Base-by-base conservation (phyloP, 2,329 filamentous ascomycete species). In the Colletotrichum incanum region DNA sequence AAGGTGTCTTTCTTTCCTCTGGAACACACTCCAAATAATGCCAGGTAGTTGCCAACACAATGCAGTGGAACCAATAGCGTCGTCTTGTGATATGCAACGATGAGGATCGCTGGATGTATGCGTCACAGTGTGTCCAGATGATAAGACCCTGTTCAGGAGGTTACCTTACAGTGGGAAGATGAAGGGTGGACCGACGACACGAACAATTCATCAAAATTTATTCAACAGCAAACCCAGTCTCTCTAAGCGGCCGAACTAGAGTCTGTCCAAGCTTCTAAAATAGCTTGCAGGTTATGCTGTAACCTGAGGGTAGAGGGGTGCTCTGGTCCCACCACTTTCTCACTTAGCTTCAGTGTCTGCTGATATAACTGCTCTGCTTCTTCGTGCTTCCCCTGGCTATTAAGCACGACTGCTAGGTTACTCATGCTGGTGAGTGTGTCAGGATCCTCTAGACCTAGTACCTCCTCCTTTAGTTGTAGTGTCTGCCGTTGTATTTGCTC, bases 351-450 rank as follows among this genome's bases (percentile, higher is more conserved):
- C 1, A 78, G 31, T 26, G 58, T 50, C 39, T 74, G 65, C 39
- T 56, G 52, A 60, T 74, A 37, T 16, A 75, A 68, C 47, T 67
- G 34, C 62, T 76, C 74, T 43, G 76, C 77, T 62, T 77, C 71
- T 31, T 72, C 3, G 37, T 75, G n/a, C 6, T 9, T 47, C 6
- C 20, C 43, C 6, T n/a, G 43, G 1, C 1, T 1, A 1, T 6
- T 1, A n/a, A 47, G 7, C 6, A 72, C 45, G 66, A 61, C 0
- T n/a, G 65, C 75, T 11, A 77, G 62, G 43, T 73, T 72, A 12
- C 58, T 66, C 56, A 74, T 73, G 39, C 56, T 43, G 3, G 0
- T 9, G 3, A 76, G 34, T 34, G 75, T 74, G n/a, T 60, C 37
- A 0, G 66, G 68, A 71, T 76, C 61, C 55, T 76, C 68, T 18